phyloP scores from a whole-genome alignment of 371 early-diverging fungal genomes.

The Phascolomyces articulosus region DNA sequence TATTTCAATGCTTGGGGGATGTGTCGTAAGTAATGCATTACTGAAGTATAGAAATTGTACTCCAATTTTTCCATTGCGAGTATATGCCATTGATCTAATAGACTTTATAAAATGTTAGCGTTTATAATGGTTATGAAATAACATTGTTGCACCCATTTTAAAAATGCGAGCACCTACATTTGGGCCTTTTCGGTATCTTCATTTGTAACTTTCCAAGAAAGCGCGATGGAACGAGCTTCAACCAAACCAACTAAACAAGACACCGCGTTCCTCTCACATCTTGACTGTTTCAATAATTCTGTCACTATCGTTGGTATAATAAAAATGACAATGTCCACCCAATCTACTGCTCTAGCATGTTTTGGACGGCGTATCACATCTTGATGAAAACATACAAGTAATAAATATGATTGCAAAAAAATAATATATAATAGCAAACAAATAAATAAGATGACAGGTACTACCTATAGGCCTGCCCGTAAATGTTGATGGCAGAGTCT shows the following conservation, averaged over 20 bases:
- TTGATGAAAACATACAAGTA: not conserved
- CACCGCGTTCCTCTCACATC: not conserved
- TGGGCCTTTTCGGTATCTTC: not conserved
- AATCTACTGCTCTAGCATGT: conserved; percentile 6
- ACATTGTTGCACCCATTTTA: not conserved
- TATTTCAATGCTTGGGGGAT: not conserved
- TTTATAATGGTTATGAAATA: not conserved
- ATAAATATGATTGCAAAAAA: not conserved
- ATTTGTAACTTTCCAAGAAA: conserved; percentile 2
- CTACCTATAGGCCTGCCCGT: conserved; percentile 5
- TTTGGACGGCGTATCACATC: conserved; percentile 7
- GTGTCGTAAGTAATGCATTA: conserved; percentile 7
- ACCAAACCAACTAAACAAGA: not conserved
- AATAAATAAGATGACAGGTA: not conserved
- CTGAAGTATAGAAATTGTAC: not conserved
- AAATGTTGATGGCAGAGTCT: not conserved
- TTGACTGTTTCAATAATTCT: not conserved
- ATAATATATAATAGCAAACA: too few species aligned
- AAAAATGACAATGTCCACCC: conserved; percentile 2
- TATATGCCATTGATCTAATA: conserved; percentile 3
- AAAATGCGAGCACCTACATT: not conserved
- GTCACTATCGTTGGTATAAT: conserved; percentile 1
- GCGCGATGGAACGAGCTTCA: not conserved
- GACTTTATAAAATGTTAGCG: not conserved
- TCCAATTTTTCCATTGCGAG: not conserved